Evolutionary conservation across 2,329 filamentous ascomycete genomes (phyloP), one percentile per base, ranked within the genome.

Genomic region (Beauveria medogensis): DNA sequence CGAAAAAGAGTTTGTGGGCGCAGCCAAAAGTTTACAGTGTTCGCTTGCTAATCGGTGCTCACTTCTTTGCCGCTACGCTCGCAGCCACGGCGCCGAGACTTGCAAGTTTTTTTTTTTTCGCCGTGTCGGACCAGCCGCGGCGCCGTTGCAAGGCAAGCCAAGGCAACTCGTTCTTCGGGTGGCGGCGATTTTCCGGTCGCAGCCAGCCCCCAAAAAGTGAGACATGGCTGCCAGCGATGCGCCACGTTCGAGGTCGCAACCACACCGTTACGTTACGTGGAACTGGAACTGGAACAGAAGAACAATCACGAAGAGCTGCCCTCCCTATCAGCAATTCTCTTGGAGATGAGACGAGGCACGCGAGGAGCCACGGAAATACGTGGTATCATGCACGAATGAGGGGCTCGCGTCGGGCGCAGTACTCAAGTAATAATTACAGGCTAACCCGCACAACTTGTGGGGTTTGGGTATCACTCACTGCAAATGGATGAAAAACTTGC

Each of bases 401-500:
- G 57, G 28, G 50, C 12, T 44, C 51, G 24, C 20, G 24, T 30
- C 41, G 30, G 24, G 24, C 43, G 34, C 43, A 40, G 24, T 41
- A 48, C 34, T 37, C 10, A 37, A 37, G 34, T 5, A 34, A 10
- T 24, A 22, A 51, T 26, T 40, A 40, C 57, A 51, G 28, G 44
- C 58, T 60, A 60, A 60, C 58, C 58, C 58, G 58, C 58, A 60
- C 48, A 46, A 50, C 51, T 26, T 22, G 58, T 60, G 58, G 58
- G 37, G 28, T 37, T 55, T 60, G 22, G 43, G 43, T 44, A 59
- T 47, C 26, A 34, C 22, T 41, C 20, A 12, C 43, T 41, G 14
- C 22, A 30, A 37, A 28, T 30, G 24, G 22, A 47, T 12, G 40
- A 60, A 60, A 60, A 59, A 44, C 58, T 60, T 60, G 58, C 44